phyloP scores from a whole-genome alignment of 106 monocot species.

The Amphibolis antarctica region DNA sequence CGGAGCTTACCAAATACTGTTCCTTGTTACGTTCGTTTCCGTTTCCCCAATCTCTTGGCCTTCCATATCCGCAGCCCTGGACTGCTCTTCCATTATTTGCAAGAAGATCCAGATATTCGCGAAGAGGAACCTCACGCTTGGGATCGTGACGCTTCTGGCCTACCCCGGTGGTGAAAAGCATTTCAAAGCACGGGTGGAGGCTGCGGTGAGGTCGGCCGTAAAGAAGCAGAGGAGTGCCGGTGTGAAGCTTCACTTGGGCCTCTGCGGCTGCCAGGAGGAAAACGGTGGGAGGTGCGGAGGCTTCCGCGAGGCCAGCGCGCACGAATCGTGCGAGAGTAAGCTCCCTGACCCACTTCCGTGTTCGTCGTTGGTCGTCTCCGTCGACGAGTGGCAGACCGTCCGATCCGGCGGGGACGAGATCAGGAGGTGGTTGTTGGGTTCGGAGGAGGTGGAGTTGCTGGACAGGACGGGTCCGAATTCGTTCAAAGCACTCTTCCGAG shows the following conservation, averaged over 20 bases:
- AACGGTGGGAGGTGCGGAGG: conserved; percentile 14
- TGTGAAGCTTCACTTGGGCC: conserved; percentile 79
- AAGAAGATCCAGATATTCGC: conserved; percentile 84
- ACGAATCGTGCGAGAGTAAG: conserved; percentile 14
- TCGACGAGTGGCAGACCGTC: conserved; percentile 75
- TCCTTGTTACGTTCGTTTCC: conserved; percentile 65
- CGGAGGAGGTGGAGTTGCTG: conserved; percentile 47
- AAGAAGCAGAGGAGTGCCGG: conserved; percentile 41
- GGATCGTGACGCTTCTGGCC: conserved; percentile 39
- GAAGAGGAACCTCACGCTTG: conserved; percentile 74
- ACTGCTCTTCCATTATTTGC: conserved; percentile 47
- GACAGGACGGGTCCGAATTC: conserved; percentile 39
- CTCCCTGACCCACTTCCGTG: conserved; percentile 44
- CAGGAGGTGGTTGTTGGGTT: conserved; percentile 40
- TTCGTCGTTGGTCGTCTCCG: conserved; percentile 34
- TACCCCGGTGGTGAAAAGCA: conserved; percentile 32
- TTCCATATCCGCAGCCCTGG: conserved; percentile 55
- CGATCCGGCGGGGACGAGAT: conserved; percentile 56
- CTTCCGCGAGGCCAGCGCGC: conserved; percentile 10
- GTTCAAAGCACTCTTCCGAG: conserved; percentile 48
- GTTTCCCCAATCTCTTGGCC: conserved; percentile 68
- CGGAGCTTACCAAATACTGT: conserved; percentile 13
- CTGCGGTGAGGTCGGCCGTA: conserved; percentile 43
- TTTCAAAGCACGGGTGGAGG: conserved; percentile 47
- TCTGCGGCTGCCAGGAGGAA: conserved; percentile 80